phyloP scores from a whole-genome alignment of 163 green algal genomes.

The Chloromonas sp. region DNA sequence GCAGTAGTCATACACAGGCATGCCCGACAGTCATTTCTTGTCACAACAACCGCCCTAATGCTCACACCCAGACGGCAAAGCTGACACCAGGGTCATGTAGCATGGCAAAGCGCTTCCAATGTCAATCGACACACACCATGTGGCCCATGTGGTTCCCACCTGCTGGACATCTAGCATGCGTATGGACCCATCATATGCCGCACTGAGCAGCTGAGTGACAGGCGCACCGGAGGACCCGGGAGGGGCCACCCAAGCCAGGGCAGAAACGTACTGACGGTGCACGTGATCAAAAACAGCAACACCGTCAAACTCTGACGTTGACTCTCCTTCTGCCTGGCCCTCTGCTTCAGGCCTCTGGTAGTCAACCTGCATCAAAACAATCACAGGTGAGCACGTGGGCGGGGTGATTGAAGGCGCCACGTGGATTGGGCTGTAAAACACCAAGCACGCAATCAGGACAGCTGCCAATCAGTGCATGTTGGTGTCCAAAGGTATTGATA shows the following conservation, averaged over 20 bases:
- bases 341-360: not conserved
- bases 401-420: not conserved
- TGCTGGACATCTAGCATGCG: constrained; percentile 17
- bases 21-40: no score
- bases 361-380: not conserved
- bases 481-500: not conserved
- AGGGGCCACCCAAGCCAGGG: not conserved
- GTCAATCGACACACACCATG: no score
- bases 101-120: no score
- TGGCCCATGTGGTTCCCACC: not conserved
- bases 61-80: no score
- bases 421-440: not conserved
- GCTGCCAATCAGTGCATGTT: not conserved
- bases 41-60: no score
- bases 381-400: not conserved
- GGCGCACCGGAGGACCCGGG: not conserved
- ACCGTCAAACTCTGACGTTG: not conserved
- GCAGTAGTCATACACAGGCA: no score
- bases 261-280: not conserved
- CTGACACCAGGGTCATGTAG: no score
- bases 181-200: constrained; percentile 36
- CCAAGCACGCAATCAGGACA: not conserved
- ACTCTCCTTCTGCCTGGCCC: not conserved
- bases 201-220: constrained; percentile 17
- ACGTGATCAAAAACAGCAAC: not conserved